These are phyloP conservation scores for Fabrea salina DNA, from an alignment of 169 alveolate species.

Conservation along the genomic window DNA sequence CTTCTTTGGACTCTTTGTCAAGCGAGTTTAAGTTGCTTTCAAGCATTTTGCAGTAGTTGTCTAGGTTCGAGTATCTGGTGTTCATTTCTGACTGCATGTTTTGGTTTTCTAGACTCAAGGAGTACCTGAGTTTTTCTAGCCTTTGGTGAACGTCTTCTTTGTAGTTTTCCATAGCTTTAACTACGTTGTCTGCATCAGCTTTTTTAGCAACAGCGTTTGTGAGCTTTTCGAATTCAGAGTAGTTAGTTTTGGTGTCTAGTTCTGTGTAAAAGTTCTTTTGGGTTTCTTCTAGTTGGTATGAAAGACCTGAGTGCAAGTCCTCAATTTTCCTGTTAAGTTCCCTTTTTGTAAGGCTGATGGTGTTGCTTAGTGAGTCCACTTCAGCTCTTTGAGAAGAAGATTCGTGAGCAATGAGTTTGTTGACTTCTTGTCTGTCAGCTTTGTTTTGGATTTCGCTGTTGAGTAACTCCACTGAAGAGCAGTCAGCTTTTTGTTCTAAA, in stretches of 20 bases:
- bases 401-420: neutral
- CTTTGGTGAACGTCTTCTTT: neutral
- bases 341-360: no score
- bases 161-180: neutral
- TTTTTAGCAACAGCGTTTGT: neutral
- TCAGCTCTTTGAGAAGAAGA: neutral
- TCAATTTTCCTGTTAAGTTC: neutral
- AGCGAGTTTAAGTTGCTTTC: no score
- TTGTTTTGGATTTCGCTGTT: slow-evolving; percentile 24
- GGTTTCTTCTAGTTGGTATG: neutral
- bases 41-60: no score
- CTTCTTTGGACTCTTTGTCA: no score
- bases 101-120: neutral
- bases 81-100: no score
- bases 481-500: slow-evolving; percentile 12
- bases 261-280: neutral
- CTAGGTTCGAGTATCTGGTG: no score
- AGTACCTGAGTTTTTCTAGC: neutral
- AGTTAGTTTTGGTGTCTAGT: neutral
- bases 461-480: neutral
- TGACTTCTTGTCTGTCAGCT: neutral
- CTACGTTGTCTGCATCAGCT: slow-evolving; percentile 7
- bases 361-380: neutral
- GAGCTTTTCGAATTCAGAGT: slow-evolving; percentile 8
- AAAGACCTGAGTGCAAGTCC: neutral